Evolutionary conservation across 2,329 filamentous ascomycete species (phyloP).

Genomic region (Cladosporium colombiae): DNA sequence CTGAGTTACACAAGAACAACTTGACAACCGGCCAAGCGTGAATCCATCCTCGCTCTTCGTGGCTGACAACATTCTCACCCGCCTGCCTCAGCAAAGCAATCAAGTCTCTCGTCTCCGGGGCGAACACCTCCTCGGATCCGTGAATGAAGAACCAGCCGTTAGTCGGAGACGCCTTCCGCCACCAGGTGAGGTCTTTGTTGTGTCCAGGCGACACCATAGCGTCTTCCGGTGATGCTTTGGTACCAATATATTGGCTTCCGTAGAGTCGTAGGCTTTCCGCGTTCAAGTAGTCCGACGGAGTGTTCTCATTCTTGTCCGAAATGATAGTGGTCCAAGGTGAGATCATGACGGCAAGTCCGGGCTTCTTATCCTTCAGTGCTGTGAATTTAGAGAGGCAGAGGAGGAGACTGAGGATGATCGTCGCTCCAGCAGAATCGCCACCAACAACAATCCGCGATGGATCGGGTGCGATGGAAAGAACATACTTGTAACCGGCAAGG

Average conservation of each 20-base stretch:
- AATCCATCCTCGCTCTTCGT: slow-evolving; percentile 66
- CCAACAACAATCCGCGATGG: slow-evolving; percentile 67
- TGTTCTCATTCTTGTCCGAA: slow-evolving; percentile 67
- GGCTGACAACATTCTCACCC: slow-evolving; percentile 56
- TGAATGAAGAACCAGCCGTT: slow-evolving; percentile 70
- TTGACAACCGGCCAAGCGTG: slow-evolving; percentile 81
- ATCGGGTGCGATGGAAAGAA: slow-evolving; percentile 60
- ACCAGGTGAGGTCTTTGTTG: slow-evolving; percentile 66
- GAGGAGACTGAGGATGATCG: slow-evolving; percentile 70
- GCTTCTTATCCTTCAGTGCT: slow-evolving; percentile 47
- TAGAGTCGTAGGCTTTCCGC: slow-evolving; percentile 66
- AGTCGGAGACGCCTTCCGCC: slow-evolving; percentile 66
- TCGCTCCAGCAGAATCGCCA: slow-evolving; percentile 79
- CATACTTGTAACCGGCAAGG: slow-evolving; percentile 69
- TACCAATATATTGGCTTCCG: slow-evolving; percentile 67
- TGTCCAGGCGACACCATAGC: slow-evolving; percentile 68
- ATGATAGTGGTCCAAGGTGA: slow-evolving; percentile 79
- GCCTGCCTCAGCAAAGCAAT: slow-evolving; percentile 57
- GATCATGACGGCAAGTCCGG: slow-evolving; percentile 69
- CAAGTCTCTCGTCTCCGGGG: slow-evolving; percentile 66
- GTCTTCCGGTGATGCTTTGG: slow-evolving; percentile 52
- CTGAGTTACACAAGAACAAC: slow-evolving; percentile 55
- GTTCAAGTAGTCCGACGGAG: slow-evolving; percentile 74
- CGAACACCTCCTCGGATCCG: slow-evolving; percentile 76
- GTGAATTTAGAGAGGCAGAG: slow-evolving; percentile 61